Conservation (phyloP, 2,329 filamentous ascomycete species). For the Xylaria sp. region DNA sequence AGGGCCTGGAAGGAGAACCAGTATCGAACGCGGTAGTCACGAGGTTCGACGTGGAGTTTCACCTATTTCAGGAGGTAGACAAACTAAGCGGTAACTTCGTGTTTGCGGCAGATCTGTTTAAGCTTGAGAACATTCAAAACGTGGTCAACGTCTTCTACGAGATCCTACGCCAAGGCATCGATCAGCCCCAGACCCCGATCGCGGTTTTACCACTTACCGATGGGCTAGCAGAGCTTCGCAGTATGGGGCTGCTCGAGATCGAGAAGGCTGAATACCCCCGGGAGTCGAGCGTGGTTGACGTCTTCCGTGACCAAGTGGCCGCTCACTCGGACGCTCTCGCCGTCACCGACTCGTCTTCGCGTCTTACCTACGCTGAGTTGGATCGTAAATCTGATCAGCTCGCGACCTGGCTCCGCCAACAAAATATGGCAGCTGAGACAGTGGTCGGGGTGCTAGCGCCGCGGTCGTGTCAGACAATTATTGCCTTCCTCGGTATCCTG, state of each 20-base stretch:
- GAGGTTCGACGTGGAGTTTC: conserved; percentile 21
- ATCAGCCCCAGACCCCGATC: conserved; percentile 13
- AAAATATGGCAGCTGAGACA: conserved; percentile 18
- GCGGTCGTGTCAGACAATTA: conserved; percentile 18
- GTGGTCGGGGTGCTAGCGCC: conserved; percentile 15
- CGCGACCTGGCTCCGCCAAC: conserved; percentile 9
- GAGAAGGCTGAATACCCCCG: conserved; percentile 11
- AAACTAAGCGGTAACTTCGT: conserved; percentile 12
- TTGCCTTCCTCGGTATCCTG: conserved; percentile 12
- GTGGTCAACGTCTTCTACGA: conserved; percentile 7
- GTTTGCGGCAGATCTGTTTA: conserved; percentile 19
- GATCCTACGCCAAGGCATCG: conserved; percentile 9
- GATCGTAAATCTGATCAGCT: conserved; percentile 18
- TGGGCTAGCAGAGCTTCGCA: background rate
- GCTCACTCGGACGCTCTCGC: conserved; percentile 1
- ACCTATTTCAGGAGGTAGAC: conserved; percentile 8
- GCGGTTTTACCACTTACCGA: conserved; percentile 14
- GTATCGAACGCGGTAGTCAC: background rate
- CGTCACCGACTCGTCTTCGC: conserved; percentile 13
- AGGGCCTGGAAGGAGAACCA: conserved; percentile 13
- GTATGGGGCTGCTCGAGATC: conserved; percentile 10
- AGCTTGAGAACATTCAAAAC: conserved; percentile 8
- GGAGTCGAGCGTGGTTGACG: conserved; percentile 16
- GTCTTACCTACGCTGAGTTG: conserved; percentile 18
- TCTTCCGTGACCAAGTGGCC: conserved; percentile 17